These are phyloP conservation scores for Melampsora larici-populina DNA, from an alignment of 1,284 basidiomycete species.

Conservation along the genomic window DNA sequence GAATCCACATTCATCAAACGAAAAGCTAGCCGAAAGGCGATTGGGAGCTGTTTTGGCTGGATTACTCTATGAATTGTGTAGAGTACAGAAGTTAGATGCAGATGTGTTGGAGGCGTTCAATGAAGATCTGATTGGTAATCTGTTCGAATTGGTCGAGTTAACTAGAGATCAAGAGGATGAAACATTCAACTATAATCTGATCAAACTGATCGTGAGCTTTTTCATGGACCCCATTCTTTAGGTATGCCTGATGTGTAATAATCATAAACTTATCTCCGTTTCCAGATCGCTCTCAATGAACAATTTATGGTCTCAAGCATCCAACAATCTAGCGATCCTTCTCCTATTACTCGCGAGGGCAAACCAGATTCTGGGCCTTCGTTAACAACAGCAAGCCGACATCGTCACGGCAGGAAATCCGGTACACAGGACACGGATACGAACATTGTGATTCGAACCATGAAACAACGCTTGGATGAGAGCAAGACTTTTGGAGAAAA, in stretches of 20 bases:
- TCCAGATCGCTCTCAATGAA: constrained; percentile 73
- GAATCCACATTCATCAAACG: constrained; percentile 9
- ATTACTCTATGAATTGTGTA: constrained; percentile 82
- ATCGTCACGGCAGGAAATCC: constrained; percentile 4
- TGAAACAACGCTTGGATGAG: constrained; percentile 74
- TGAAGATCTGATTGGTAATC: constrained; percentile 77
- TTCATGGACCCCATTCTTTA: no score
- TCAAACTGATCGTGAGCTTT: constrained; percentile 73
- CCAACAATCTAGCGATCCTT: constrained; percentile 40
- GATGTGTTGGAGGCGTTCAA: constrained; percentile 68
- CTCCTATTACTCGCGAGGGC: constrained; percentile 79
- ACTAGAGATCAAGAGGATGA: constrained; percentile 85
- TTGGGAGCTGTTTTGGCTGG: constrained; percentile 26
- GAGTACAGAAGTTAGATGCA: constrained; percentile 74
- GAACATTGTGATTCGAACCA: constrained; percentile 77
- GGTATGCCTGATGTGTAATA: neutral
- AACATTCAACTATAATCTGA: constrained; percentile 85
- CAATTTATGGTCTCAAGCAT: constrained; percentile 87
- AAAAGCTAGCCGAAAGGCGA: constrained; percentile 28
- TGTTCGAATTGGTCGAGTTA: constrained; percentile 91
- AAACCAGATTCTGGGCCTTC: constrained; percentile 60
- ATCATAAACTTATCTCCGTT: constrained; percentile 12
- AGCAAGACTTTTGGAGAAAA: constrained; percentile 97
- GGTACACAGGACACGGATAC: neutral
- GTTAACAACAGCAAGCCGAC: neutral